A percentile compares a stretch with the other conserved stretches of the same genome.
phyloP scores from a whole-genome alignment of 1,139 yeast species.

The Suhomyces kunorum region DNA sequence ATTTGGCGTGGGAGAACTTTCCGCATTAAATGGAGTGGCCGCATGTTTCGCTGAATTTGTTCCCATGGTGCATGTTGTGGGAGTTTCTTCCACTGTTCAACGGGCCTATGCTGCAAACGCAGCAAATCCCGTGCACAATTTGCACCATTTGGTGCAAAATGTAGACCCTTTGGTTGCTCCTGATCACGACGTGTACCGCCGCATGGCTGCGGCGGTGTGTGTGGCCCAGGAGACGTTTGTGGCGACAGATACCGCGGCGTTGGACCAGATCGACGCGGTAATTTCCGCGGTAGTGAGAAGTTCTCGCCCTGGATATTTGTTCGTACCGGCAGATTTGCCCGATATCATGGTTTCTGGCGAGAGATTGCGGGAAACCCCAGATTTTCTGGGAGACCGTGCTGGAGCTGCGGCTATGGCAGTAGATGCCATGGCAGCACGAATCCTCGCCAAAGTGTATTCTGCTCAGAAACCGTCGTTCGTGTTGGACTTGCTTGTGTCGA shows the following conservation, averaged over 20 bases:
- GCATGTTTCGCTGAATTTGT: slow-evolving; percentile 81
- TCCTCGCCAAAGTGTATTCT: slow-evolving; percentile 51
- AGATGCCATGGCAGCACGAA: slow-evolving; percentile 42
- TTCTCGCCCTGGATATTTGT: slow-evolving; percentile 79
- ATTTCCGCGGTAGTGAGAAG: slow-evolving; percentile 54
- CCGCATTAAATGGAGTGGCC: slow-evolving; percentile 81
- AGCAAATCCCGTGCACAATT: slow-evolving; percentile 25
- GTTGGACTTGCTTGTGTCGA: slow-evolving; percentile 64
- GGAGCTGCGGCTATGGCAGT: slow-evolving; percentile 19
- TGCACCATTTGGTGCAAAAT: slow-evolving; percentile 72
- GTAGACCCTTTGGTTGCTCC: slow-evolving; percentile 47
- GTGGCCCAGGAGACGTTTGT: slow-evolving; percentile 60
- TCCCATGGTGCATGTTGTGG: slow-evolving; percentile 82
- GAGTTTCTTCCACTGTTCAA: slow-evolving; percentile 51
- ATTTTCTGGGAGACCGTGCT: slow-evolving; percentile 16
- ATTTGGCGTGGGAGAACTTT: slow-evolving; percentile 85
- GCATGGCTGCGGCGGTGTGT: slow-evolving; percentile 58
- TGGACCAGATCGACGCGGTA: slow-evolving; percentile 58
- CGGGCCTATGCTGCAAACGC: slow-evolving; percentile 27
- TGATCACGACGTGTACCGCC: slow-evolving; percentile 65
- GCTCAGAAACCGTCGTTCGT: slow-evolving; percentile 62
- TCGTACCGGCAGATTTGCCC: slow-evolving; percentile 70
- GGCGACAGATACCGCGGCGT: slow-evolving; percentile 48
- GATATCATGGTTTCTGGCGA: slow-evolving; percentile 47
- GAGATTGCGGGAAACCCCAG: slow-evolving; percentile 25